These are phyloP conservation scores for Teunomyces stri DNA, from an alignment of 805 yeast genomes.

Conservation along the genomic window DNA sequence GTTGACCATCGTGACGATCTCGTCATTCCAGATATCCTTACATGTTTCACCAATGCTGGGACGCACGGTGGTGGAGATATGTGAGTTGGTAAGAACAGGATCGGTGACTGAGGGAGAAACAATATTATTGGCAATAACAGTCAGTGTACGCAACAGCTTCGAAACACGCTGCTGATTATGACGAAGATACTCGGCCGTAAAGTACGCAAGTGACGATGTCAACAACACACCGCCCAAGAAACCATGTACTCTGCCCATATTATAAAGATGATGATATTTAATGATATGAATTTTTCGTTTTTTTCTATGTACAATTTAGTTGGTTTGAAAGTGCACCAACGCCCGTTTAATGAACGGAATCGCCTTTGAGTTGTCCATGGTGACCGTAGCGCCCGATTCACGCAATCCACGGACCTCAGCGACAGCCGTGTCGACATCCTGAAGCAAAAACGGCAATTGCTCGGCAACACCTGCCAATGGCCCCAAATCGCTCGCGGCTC, in stretches of 20 bases:
- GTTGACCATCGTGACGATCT: slow-evolving; percentile 59
- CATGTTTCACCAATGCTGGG: slow-evolving; percentile 53
- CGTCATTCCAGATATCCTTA: slow-evolving; percentile 79
- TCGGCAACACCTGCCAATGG: slow-evolving; percentile 42
- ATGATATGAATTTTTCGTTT: not conserved
- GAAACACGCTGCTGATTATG: slow-evolving; percentile 47
- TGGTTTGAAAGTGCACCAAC: slow-evolving; percentile 14
- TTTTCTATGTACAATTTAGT: not conserved
- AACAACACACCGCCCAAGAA: slow-evolving; percentile 54
- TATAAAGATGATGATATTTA: not conserved
- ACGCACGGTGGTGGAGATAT: slow-evolving; percentile 26
- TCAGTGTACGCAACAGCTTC: slow-evolving; percentile 45
- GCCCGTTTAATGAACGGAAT: slow-evolving; percentile 38
- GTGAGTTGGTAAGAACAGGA: slow-evolving; percentile 47
- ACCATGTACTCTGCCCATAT: slow-evolving; percentile 41
- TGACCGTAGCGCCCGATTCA: slow-evolving; percentile 26
- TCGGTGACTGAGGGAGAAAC: slow-evolving; percentile 37
- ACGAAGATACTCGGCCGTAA: slow-evolving; percentile 56
- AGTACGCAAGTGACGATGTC: slow-evolving; percentile 60
- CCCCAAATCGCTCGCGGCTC: slow-evolving; percentile 26
- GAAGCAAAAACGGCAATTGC: slow-evolving; percentile 40
- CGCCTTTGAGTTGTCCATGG: slow-evolving; percentile 39
- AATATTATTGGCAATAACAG: slow-evolving; percentile 24
- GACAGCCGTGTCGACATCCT: slow-evolving; percentile 38
- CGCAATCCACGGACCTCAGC: slow-evolving; percentile 50